Base-by-base conservation (phyloP, 768 basidiomycete species). In the Auriculariales sp. region DNA sequence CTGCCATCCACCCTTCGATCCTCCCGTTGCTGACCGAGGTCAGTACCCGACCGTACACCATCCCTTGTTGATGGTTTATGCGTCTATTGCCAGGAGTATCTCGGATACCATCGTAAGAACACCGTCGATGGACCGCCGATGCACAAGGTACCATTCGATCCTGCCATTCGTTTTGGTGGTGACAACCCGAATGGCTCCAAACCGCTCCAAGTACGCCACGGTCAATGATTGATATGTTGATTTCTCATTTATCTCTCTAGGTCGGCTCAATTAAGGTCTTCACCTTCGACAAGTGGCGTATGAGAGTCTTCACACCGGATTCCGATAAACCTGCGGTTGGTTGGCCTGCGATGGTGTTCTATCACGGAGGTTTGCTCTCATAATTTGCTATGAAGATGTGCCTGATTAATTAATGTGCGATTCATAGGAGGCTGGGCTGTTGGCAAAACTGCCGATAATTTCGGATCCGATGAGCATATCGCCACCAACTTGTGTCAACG, bases 401-500 rank as follows among this genome's bases (percentile, higher is more conserved):
- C 27, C 17, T 32, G 32, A 25, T 53, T 25, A 49, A 22, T 44
- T 10, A 15, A 34, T n/a, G 33, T n/a, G n/a, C n/a, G n/a, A n/a
- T n/a, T n/a, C n/a, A 4, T 55, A 81, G 83, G 84, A 34, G 84
- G 84, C 29, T 85, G 84, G 84, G 83, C 82, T 0, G 66, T 86
- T 1, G 84, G 84, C 0, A 77, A 68, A 49, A 79, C 54, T 28
- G 31, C 7, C 7, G 31, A 15, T 15, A 32, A 32, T 15, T 9
- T 83, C 55, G 58, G 59, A 22, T 73, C 73, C 24, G 78, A 80
- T 52, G 73, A 71, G n/a, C 65, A 75, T 4, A 81, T 87, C 55
- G 68, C 71, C 31, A 78, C 77, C 1, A 75, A 74, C 47, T 72
- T 79, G 69, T 75, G 73, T 63, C 69, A 72, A 47, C 64, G 79